Percentiles rank a stretch among this genome's conserved stretches.
Evolutionary conservation across 2,329 filamentous ascomycete species (phyloP).

Genomic region (Alternaria sp.): DNA sequence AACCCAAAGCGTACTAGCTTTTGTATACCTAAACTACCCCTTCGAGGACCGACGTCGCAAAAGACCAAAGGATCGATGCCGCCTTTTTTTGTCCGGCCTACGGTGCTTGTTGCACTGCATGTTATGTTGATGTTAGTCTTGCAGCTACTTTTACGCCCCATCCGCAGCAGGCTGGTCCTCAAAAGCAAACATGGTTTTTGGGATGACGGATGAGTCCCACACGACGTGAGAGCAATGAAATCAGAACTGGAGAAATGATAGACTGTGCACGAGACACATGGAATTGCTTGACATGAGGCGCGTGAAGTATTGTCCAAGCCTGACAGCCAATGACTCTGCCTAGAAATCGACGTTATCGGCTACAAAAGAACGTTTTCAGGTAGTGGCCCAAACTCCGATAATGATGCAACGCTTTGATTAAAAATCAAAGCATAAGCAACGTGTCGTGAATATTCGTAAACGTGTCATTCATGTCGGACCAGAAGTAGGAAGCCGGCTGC

Average conservation of each 20-base stretch:
- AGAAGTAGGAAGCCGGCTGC: not conserved
- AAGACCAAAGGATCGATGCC: not conserved
- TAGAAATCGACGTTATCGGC: not conserved
- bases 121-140: not conserved
- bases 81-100: not conserved
- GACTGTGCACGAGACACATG: not conserved
- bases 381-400: constrained; percentile 6
- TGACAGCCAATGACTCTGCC: not conserved
- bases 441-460: constrained; percentile 7
- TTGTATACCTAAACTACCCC: not conserved
- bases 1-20: not conserved
- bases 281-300: not conserved
- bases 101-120: not conserved
- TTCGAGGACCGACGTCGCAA: not conserved
- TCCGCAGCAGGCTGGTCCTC: not conserved
- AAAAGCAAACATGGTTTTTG: not conserved
- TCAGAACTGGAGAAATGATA: not conserved
- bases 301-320: not conserved
- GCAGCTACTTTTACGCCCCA: not conserved
- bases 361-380: not conserved
- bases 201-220: not conserved
- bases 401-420: constrained; percentile 12
- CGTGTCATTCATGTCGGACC: not conserved
- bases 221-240: not conserved
- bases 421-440: not conserved